A percentile compares a stretch with the other conserved stretches of the same genome.
Evolutionary conservation across 2,329 filamentous ascomycete genomes (phyloP).

Genomic region (Penicillium sp.): DNA sequence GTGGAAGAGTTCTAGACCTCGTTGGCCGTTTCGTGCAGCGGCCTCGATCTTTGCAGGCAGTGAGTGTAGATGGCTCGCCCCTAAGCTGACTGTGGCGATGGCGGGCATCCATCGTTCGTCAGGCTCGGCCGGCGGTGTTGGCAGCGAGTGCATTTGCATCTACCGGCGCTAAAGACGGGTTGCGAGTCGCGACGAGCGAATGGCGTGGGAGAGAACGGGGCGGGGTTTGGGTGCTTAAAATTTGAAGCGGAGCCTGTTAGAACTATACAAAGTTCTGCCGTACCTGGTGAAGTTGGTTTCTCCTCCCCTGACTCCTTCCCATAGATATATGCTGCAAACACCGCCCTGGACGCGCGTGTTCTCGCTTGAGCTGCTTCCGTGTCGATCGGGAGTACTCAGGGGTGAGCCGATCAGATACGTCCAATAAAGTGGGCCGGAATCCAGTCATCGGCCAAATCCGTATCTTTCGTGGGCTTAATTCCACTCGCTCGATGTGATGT

Average conservation of each 20-base stretch:
- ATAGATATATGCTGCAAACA: conserved; percentile 8
- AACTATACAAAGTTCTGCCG: not conserved
- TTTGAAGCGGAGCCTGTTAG: not conserved
- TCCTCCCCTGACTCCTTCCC: not conserved
- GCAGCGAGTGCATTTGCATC: conserved; percentile 16
- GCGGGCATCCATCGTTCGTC: conserved; percentile 22
- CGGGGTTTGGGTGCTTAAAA: not conserved
- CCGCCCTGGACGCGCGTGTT: not conserved
- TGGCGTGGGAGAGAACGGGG: too few species aligned
- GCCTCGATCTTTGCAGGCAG: conserved; percentile 33
- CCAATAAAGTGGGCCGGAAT: conserved; percentile 15
- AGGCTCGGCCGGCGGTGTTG: conserved; percentile 14
- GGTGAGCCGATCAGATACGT: conserved; percentile 11
- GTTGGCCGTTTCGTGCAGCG: conserved; percentile 44
- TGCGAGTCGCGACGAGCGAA: not conserved
- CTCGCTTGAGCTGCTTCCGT: conserved; percentile 12
- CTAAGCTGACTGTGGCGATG: conserved; percentile 26
- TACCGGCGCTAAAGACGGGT: not conserved
- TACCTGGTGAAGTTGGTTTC: not conserved
- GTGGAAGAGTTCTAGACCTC: conserved; percentile 69
- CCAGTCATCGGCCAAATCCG: not conserved
- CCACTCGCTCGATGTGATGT: not conserved
- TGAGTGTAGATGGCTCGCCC: conserved; percentile 18
- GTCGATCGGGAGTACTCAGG: conserved; percentile 11
- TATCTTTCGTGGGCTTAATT: not conserved